These are phyloP conservation scores for Cairneyella variabilis DNA, from an alignment of 495 filamentous ascomycete species.

Conservation along the genomic window DNA sequence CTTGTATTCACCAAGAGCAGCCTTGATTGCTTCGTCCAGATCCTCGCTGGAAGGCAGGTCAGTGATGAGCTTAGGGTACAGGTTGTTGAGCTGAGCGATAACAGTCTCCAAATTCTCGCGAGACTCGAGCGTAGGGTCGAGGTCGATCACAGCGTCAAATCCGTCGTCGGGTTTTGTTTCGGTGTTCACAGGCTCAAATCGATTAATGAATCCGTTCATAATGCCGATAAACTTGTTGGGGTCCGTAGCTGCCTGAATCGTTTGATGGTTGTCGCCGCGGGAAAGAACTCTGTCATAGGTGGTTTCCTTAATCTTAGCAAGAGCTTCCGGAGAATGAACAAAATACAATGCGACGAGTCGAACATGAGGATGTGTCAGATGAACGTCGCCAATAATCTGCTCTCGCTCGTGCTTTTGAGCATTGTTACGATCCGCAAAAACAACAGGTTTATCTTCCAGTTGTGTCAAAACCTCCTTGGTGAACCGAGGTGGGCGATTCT, in stretches of 20 bases:
- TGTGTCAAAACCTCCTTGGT: constrained; percentile 58
- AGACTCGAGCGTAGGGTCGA: constrained; percentile 72
- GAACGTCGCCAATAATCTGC: constrained; percentile 80
- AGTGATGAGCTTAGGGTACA: constrained; percentile 71
- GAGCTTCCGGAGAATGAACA: constrained; percentile 65
- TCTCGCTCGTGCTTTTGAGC: constrained; percentile 81
- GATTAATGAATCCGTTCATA: constrained; percentile 88
- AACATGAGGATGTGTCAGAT: constrained; percentile 51
- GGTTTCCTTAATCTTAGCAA: constrained; percentile 64
- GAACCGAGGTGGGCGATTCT: constrained; percentile 69
- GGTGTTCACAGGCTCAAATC: constrained; percentile 74
- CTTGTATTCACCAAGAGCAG: constrained; percentile 71
- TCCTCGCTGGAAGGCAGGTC: constrained; percentile 68
- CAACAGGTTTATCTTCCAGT: constrained; percentile 59
- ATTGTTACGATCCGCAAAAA: constrained; percentile 93
- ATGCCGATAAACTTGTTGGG: constrained; percentile 72
- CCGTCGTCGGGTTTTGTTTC: constrained; percentile 61
- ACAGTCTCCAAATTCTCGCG: constrained; percentile 83
- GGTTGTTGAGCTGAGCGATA: constrained; percentile 60
- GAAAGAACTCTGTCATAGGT: constrained; percentile 74
- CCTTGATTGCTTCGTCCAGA: constrained; percentile 75
- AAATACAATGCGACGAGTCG: constrained; percentile 90
- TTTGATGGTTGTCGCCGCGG: constrained; percentile 96
- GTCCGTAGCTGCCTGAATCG: constrained; percentile 77
- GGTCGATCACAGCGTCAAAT: constrained; percentile 81